These are phyloP conservation scores for Mycosphaerella arachidis DNA, from an alignment of 2,329 filamentous ascomycete species.

Conservation along the genomic window DNA sequence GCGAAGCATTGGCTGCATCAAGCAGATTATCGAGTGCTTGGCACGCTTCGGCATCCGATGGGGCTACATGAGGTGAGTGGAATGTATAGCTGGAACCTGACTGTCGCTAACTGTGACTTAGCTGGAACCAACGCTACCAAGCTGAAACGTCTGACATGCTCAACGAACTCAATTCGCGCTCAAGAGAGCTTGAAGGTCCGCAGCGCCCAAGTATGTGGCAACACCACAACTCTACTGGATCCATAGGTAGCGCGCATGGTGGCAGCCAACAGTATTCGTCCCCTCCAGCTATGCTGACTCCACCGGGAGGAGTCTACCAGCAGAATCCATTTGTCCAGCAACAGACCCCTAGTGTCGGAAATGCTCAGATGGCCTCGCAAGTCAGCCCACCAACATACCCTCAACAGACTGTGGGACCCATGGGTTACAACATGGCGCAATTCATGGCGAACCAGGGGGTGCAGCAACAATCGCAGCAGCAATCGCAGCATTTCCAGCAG, in stretches of 20 bases:
- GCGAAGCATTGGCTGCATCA: slow-evolving; percentile 45
- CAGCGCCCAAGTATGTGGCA: slow-evolving; percentile 30
- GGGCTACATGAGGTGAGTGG: slow-evolving; percentile 41
- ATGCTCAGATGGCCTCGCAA: slow-evolving; percentile 13
- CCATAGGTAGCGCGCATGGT: slow-evolving; percentile 23
- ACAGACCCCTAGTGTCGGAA: slow-evolving; percentile 9
- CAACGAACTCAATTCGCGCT: slow-evolving; percentile 39
- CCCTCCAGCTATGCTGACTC: slow-evolving; percentile 13
- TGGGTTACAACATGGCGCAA: slow-evolving; percentile 4
- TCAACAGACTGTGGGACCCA: slow-evolving; percentile 12
- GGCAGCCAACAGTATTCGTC: slow-evolving; percentile 22
- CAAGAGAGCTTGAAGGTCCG: slow-evolving; percentile 29
- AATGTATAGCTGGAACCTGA: not conserved
- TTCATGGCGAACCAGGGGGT: slow-evolving; percentile 8
- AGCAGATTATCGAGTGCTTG: slow-evolving; percentile 44
- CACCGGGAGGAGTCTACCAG: not conserved
- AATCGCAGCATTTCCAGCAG: slow-evolving; percentile 19
- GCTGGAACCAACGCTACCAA: slow-evolving; percentile 48
- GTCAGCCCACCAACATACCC: slow-evolving; percentile 16
- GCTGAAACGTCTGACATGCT: slow-evolving; percentile 40
- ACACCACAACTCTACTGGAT: slow-evolving; percentile 14
- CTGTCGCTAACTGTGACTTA: slow-evolving; percentile 12
- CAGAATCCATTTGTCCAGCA: slow-evolving; percentile 5
- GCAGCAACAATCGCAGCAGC: slow-evolving; percentile 12
- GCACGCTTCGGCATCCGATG: slow-evolving; percentile 45